Evolutionary conservation across 2,329 filamentous ascomycete genomes (phyloP).

Genomic region (Tolypocladium inflatum): DNA sequence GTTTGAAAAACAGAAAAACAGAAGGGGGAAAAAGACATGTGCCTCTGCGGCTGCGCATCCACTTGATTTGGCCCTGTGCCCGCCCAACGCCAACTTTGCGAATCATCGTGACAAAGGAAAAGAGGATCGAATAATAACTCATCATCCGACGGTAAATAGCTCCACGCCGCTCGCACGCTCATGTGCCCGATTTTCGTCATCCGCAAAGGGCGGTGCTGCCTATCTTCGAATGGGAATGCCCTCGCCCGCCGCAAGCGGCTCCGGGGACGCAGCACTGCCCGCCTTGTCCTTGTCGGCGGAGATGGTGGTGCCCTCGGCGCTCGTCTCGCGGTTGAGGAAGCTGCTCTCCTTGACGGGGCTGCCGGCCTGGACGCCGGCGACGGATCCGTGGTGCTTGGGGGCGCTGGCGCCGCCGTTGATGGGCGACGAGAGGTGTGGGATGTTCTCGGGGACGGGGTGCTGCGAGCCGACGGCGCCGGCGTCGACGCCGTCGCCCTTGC

Average conservation of each 20-base stretch:
- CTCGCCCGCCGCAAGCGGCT: constrained; percentile 14
- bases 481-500: constrained; percentile 89
- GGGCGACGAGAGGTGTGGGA: constrained; percentile 75
- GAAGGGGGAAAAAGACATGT: background rate
- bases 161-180: background rate
- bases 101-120: constrained; percentile 1
- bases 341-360: constrained; percentile 88
- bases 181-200: background rate
- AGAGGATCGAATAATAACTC: background rate
- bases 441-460: constrained; percentile 91
- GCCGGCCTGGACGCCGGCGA: constrained; percentile 47
- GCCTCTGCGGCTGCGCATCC: background rate
- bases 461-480: constrained; percentile 89
- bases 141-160: background rate
- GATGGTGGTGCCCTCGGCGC: constrained; percentile 41
- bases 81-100: constrained; percentile 6
- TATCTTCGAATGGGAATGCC: constrained; percentile 58
- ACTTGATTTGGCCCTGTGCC: constrained; percentile 1
- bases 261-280: constrained; percentile 7
- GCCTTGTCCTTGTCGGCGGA: constrained; percentile 29
- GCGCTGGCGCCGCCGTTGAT: constrained; percentile 26
- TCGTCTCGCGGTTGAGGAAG: constrained; percentile 76
- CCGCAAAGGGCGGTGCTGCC: background rate
- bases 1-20: background rate
- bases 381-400: constrained; percentile 32